Evolutionary conservation across 306 rosid genomes (phyloP), one percentile per base, ranked within the genome.

Genomic region (Clitoria ternatea): DNA sequence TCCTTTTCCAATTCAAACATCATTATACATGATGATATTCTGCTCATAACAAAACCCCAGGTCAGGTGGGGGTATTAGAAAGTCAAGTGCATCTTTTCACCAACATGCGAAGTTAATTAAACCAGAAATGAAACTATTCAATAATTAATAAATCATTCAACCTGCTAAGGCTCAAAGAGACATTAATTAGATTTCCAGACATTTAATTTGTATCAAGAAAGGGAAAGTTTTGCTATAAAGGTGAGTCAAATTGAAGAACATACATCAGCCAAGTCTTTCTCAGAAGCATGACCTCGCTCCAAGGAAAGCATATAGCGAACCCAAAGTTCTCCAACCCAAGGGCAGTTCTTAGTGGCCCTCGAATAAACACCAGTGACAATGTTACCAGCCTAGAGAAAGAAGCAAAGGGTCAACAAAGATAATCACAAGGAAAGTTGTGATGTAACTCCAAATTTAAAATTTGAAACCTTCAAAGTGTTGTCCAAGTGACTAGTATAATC

Each of bases 321-420:
- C 99, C 99, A 94, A 59, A 94, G 90, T 33, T 89, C 86, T 72
- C 95, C 99, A 70, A 86, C 77, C 97, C 95, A 91, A 61, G 97
- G 86, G 74, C 97, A 94, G 84, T 87, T 94, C 84, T 64, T 89
- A 48, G 83, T 79, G 36, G 99, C 99, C 86, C 99, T 89, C 24
- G 88, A 78, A 73, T 94, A 87, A 40, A 90, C 88, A 9, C 75
- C 82, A 70, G 57, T 83, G 42, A 94, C 84, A 69, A 77, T 49
- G 72, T 59, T 77, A 63, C 97, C 97, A 66, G 77, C 92, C 98
- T 93, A 85, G 43, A 77, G 63, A 77, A 56, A 72, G 59, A 63
- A 35, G 15, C 50, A 44, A 35, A n/a, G 15, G 4, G 6, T n/a
- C n/a, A n/a, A n/a, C n/a, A n/a, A n/a, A n/a, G n/a, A n/a, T n/a